phyloP scores from a whole-genome alignment of 106 monocot genomes.

The Platanthera guangdongensis region DNA sequence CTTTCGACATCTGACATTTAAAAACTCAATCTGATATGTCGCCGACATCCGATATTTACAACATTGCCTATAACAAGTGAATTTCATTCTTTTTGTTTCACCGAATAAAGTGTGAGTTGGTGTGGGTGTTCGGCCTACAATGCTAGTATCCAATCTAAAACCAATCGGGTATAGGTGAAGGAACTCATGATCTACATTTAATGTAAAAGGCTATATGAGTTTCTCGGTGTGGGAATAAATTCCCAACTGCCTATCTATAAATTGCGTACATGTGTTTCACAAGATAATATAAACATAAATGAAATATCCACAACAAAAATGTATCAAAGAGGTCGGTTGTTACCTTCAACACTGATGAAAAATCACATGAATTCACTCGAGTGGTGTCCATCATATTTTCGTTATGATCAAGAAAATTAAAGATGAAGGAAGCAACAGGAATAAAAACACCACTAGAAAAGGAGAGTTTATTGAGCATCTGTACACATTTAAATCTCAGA shows the following conservation, averaged over 20 bases:
- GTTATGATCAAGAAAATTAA: constrained; percentile 53
- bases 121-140: no score
- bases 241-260: background rate
- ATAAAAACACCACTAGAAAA: constrained; percentile 62
- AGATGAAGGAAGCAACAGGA: constrained; percentile 62
- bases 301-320: background rate
- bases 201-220: no score
- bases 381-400: constrained; percentile 20
- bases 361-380: constrained; percentile 16
- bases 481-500: constrained; percentile 68
- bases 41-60: no score
- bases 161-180: no score
- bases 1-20: no score
- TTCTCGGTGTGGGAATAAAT: background rate
- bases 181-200: no score
- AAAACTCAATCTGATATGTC: no score
- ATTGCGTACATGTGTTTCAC: background rate
- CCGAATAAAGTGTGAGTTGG: no score
- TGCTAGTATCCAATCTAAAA: no score
- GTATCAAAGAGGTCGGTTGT: background rate
- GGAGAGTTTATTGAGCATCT: constrained; percentile 91
- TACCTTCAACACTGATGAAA: constrained; percentile 65
- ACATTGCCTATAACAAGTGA: no score
- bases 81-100: no score
- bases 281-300: background rate